Evolutionary conservation across 176 grass and related monocot genomes (phyloP).

Genomic region (Alopecurus myosuroides): DNA sequence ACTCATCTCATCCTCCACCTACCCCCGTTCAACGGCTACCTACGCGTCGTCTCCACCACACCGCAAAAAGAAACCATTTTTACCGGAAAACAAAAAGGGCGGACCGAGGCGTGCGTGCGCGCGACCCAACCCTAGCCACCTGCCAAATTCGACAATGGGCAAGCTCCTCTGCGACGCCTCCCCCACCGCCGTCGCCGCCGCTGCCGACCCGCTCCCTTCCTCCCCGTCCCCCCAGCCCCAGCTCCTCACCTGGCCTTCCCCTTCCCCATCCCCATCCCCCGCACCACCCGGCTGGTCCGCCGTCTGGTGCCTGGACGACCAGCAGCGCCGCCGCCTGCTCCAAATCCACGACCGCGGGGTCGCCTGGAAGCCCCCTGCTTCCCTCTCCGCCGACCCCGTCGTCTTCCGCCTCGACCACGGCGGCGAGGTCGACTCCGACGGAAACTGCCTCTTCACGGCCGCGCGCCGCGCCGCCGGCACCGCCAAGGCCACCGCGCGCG

Average conservation of each 20-base stretch:
- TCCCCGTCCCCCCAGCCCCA: constrained; percentile 21
- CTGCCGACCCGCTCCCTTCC: constrained; percentile 63
- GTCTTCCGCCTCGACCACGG: constrained; percentile 81
- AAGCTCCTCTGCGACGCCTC: constrained; percentile 89
- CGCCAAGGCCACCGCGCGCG: constrained; percentile 50
- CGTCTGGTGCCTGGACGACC: constrained; percentile 75
- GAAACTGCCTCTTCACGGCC: constrained; percentile 94
- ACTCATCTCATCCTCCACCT: neutral
- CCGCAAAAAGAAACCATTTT: neutral
- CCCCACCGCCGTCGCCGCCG: constrained; percentile 58
- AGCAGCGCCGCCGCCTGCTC: constrained; percentile 74
- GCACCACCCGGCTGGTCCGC: constrained; percentile 60
- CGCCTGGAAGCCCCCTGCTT: constrained; percentile 51
- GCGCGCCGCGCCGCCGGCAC: constrained; percentile 46
- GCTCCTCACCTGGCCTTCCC: constrained; percentile 49
- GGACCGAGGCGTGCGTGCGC: neutral
- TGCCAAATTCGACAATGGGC: constrained; percentile 48
- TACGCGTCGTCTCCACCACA: neutral
- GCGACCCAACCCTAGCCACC: constrained; percentile 44
- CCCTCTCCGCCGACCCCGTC: neutral
- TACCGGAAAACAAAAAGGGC: neutral
- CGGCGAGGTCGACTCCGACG: constrained; percentile 85
- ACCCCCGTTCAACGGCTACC: neutral
- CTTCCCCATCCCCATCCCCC: neutral
- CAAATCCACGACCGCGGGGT: constrained; percentile 85